phyloP scores from a whole-genome alignment of 345 rosid species.

The Rhodamnia rubescens region DNA sequence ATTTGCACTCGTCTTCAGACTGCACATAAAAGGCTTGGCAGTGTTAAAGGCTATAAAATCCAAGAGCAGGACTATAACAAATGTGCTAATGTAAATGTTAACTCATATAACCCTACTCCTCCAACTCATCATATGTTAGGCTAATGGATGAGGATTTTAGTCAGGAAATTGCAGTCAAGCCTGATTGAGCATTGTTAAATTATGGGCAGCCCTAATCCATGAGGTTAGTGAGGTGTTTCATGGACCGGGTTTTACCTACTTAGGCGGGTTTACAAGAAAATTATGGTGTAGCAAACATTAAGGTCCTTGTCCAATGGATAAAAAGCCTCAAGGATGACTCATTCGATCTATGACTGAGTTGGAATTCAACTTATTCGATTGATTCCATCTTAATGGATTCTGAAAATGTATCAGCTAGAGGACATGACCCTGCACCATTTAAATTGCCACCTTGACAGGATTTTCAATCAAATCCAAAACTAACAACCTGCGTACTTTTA shows the following conservation, averaged over 20 bases:
- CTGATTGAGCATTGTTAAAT: background rate
- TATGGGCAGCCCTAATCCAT: background rate
- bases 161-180: background rate
- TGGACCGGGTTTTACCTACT: background rate
- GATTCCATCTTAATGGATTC: background rate
- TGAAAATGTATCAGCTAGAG: background rate
- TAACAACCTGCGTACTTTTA: background rate
- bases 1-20: constrained; percentile 71
- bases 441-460: background rate
- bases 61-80: background rate
- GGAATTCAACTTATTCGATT: background rate
- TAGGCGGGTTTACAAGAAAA: background rate
- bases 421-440: background rate
- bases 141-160: background rate
- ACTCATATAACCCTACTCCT: background rate
- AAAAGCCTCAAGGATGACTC: background rate
- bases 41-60: background rate
- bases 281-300: background rate
- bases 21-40: constrained; percentile 18
- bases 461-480: background rate
- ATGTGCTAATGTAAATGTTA: background rate
- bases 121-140: background rate
- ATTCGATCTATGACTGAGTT: background rate
- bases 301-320: background rate
- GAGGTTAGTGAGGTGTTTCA: background rate